A percentile compares a stretch with the other conserved stretches of the same genome.
Conservation (phyloP, 805 yeast species). For the Wickerhamomyces hampshirensis region DNA sequence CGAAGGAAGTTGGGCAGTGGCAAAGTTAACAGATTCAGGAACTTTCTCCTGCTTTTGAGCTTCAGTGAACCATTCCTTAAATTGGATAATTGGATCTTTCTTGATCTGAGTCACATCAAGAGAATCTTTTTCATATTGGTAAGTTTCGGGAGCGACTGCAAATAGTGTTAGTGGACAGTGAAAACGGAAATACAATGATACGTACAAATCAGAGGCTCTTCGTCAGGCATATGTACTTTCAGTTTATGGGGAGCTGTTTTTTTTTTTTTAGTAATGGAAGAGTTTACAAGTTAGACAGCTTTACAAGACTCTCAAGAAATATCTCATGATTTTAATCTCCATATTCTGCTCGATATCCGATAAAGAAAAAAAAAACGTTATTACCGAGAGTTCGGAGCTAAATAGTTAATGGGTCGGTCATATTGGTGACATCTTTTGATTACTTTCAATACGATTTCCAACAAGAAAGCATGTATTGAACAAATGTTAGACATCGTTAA, state of each 20-base stretch:
- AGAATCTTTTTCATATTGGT: constrained; percentile 72
- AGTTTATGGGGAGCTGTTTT: too few relatives aligned
- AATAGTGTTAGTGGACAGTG: background rate
- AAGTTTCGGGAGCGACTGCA: constrained; percentile 74
- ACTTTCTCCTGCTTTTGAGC: constrained; percentile 59
- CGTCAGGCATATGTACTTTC: constrained; percentile 3
- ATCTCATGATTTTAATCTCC: too few relatives aligned
- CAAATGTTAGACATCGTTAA: constrained; percentile 5
- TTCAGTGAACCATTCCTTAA: constrained; percentile 79
- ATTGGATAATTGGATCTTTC: constrained; percentile 67
- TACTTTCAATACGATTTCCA: too few relatives aligned
- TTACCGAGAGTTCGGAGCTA: too few relatives aligned
- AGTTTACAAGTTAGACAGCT: too few relatives aligned
- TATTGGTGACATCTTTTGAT: too few relatives aligned
- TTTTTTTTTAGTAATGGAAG: too few relatives aligned
- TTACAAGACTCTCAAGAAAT: too few relatives aligned
- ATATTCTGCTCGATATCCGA: too few relatives aligned
- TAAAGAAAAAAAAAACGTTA: too few relatives aligned
- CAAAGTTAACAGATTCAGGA: constrained; percentile 83
- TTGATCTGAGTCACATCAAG: constrained; percentile 50
- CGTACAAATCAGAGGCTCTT: constrained; percentile 23
- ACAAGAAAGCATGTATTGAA: background rate
- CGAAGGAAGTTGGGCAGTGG: constrained; percentile 83
- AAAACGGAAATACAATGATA: too few relatives aligned
- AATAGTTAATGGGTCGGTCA: too few relatives aligned